phyloP scores from a whole-genome alignment of 2,329 filamentous ascomycete species.

The Neophaeococcomyces mojaviensis region DNA sequence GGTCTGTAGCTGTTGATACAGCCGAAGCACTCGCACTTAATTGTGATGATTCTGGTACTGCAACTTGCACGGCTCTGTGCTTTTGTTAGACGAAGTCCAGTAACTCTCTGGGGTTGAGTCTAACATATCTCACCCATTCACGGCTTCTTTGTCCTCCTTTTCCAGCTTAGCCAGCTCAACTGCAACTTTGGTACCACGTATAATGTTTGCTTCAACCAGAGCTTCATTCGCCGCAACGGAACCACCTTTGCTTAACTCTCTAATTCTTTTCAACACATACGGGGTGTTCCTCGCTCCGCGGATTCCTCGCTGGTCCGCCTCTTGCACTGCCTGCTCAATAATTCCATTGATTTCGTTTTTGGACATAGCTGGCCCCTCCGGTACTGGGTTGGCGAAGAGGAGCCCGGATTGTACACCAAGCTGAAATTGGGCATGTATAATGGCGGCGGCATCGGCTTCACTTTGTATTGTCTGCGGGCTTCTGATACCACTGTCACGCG shows the following conservation, averaged over 20 bases:
- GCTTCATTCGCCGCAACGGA: constrained; percentile 69
- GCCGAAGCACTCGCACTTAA: not conserved
- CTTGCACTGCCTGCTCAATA: constrained; percentile 60
- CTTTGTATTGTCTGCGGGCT: constrained; percentile 69
- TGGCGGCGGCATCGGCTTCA: constrained; percentile 78
- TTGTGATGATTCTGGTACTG: not conserved
- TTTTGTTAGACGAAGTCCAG: not conserved
- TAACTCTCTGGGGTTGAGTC: not conserved
- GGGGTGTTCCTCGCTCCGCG: constrained; percentile 75
- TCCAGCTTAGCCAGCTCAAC: constrained; percentile 54
- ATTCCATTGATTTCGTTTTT: constrained; percentile 61
- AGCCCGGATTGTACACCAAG: constrained; percentile 71
- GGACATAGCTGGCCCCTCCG: constrained; percentile 61
- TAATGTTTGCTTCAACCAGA: constrained; percentile 60
- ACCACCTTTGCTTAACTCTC: constrained; percentile 64
- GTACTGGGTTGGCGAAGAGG: constrained; percentile 83
- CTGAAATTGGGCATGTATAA: constrained; percentile 70
- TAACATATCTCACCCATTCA: constrained; percentile 8
- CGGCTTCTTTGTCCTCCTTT: constrained; percentile 21
- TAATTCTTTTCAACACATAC: constrained; percentile 70
- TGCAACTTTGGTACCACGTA: constrained; percentile 57
- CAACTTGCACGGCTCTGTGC: not conserved
- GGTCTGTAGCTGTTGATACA: not conserved
- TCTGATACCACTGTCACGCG: constrained; percentile 71
- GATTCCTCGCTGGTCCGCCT: constrained; percentile 58